Conservation (phyloP, 768 basidiomycete species). For the Tulasnella sp. region DNA sequence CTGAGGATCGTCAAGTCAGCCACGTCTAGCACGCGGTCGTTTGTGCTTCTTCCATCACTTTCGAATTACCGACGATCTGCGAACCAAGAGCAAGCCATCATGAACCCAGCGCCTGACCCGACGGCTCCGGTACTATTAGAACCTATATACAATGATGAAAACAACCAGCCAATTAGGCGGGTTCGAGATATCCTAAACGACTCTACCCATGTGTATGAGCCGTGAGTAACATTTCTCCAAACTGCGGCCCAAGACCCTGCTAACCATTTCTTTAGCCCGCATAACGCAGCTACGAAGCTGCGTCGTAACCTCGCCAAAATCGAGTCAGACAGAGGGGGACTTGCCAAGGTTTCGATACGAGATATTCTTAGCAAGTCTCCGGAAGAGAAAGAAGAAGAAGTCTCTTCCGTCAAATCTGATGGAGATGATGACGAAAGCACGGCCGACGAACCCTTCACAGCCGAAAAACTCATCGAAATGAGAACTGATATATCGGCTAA, state of each 20-base stretch:
- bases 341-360: constrained; percentile 45
- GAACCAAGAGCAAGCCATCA: not conserved
- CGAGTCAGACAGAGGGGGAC: constrained; percentile 70
- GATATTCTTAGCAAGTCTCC: constrained; percentile 24
- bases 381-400: constrained; percentile 28
- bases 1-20: not conserved
- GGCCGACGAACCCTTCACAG: constrained; percentile 46
- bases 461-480: constrained; percentile 68
- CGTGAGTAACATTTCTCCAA: constrained; percentile 40
- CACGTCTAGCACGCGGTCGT: not conserved
- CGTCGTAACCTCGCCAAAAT: constrained; percentile 60
- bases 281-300: constrained; percentile 50
- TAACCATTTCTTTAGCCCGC: constrained; percentile 30
- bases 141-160: constrained; percentile 72
- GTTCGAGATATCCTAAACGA: constrained; percentile 63
- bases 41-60: not conserved
- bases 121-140: constrained; percentile 51
- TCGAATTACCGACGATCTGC: not conserved
- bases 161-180: constrained; percentile 51
- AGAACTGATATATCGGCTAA: constrained; percentile 61
- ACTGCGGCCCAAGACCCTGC: constrained; percentile 10
- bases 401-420: constrained; percentile 27
- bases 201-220: constrained; percentile 61
- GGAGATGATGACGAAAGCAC: constrained; percentile 20
- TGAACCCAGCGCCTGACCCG: not conserved